Conservation (phyloP, 495 filamentous ascomycete species). For the Neurospora sp. region DNA sequence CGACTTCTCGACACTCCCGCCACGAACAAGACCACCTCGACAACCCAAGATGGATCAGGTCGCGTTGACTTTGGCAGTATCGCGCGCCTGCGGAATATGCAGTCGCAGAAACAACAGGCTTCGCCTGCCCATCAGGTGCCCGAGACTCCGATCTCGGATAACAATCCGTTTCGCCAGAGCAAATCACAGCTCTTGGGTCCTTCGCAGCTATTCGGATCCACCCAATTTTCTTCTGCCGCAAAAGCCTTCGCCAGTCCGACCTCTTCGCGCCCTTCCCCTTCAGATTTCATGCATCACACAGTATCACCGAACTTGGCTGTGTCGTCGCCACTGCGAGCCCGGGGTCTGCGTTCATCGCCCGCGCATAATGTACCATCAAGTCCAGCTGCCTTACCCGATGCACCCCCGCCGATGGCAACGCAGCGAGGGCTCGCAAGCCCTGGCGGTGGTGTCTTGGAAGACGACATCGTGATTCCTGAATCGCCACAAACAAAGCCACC, state of each 20-base stretch:
- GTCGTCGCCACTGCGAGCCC: constrained; percentile 36
- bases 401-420: background rate
- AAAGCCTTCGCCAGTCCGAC: constrained; percentile 33
- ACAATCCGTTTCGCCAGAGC: constrained; percentile 29
- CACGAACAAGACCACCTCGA: constrained; percentile 4
- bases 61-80: constrained; percentile 13
- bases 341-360: constrained; percentile 30
- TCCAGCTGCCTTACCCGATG: constrained; percentile 16
- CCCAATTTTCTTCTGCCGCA: constrained; percentile 33
- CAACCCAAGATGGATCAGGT: constrained; percentile 14
- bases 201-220: constrained; percentile 37
- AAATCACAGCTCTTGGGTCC: constrained; percentile 26
- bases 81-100: background rate
- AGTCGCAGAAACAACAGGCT: constrained; percentile 7
- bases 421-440: constrained; percentile 9
- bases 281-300: constrained; percentile 24
- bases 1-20: constrained; percentile 12
- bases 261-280: constrained; percentile 39
- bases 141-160: constrained; percentile 32
- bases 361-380: constrained; percentile 23
- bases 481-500: constrained; percentile 9
- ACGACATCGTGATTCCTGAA: constrained; percentile 14
- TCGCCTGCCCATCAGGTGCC: constrained; percentile 14
- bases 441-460: constrained; percentile 4
- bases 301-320: constrained; percentile 28